phyloP scores from a whole-genome alignment of 208 protist genomes.

The Crithidia brevicula region DNA sequence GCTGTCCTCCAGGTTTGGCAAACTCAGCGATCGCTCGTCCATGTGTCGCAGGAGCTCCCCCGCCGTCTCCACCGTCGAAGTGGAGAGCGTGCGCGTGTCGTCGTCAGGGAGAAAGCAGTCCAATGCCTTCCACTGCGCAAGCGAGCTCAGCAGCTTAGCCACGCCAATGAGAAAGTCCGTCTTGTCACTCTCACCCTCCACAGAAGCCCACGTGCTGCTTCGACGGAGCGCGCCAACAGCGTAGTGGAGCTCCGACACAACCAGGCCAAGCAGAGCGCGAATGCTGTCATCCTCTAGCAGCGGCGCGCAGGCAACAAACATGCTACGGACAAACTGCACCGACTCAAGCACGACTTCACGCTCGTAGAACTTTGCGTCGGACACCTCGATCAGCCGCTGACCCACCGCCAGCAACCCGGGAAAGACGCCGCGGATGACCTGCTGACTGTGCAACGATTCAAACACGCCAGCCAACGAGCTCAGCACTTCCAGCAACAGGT shows the following conservation, averaged over 20 bases:
- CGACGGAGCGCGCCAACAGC: conserved; percentile 16
- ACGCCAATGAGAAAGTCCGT: conserved; percentile 46
- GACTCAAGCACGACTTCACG: conserved; percentile 43
- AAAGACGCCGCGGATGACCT: conserved; percentile 44
- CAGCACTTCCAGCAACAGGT: conserved; percentile 37
- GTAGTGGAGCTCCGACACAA: conserved; percentile 36
- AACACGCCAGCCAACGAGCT: conserved; percentile 49
- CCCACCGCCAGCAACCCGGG: conserved; percentile 26
- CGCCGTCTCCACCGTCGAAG: conserved; percentile 44
- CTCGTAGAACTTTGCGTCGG: conserved; percentile 38
- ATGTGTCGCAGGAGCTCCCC: conserved; percentile 58
- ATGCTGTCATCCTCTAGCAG: conserved; percentile 46
- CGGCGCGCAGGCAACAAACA: conserved; percentile 53
- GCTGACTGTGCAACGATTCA: conserved; percentile 48
- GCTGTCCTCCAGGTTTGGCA: conserved; percentile 67
- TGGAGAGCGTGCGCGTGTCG: conserved; percentile 36
- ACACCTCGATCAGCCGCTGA: conserved; percentile 32
- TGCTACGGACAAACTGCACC: conserved; percentile 41
- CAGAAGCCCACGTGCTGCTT: conserved; percentile 36
- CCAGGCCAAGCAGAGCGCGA: conserved; percentile 37
- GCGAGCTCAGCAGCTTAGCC: conserved; percentile 51
- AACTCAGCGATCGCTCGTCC: conserved; percentile 47
- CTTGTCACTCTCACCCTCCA: conserved; percentile 55
- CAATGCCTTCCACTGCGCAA: conserved; percentile 73
- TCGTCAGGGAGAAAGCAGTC: conserved; percentile 70